Percentiles rank a stretch among this genome's conserved stretches.
These are phyloP conservation scores for Colletotrichum caudatum DNA, from an alignment of 2,329 filamentous ascomycete species.

Conservation along the genomic window DNA sequence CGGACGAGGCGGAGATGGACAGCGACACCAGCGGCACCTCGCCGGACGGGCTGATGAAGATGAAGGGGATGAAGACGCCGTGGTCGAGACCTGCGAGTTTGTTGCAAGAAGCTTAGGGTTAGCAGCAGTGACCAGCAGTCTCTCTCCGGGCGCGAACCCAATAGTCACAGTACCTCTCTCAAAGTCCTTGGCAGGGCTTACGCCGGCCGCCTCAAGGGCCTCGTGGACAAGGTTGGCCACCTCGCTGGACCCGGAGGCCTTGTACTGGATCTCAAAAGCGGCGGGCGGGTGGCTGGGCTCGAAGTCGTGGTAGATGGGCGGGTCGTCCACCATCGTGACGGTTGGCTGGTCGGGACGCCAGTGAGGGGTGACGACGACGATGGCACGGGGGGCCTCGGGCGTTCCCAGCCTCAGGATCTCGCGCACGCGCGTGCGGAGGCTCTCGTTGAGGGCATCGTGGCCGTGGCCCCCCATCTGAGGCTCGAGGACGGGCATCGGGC, in stretches of 20 bases:
- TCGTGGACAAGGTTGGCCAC: slow-evolving; percentile 61
- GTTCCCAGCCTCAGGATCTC: slow-evolving; percentile 66
- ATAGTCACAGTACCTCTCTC: slow-evolving; percentile 28
- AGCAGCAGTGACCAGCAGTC: too few relatives aligned
- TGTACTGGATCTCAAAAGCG: slow-evolving; percentile 59
- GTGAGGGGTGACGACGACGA: slow-evolving; percentile 69
- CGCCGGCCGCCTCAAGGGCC: slow-evolving; percentile 57
- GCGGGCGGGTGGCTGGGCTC: slow-evolving; percentile 39
- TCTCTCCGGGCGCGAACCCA: too few relatives aligned
- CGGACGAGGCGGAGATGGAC: slow-evolving; percentile 65
- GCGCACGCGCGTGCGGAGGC: slow-evolving; percentile 64
- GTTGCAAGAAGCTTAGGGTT: too few relatives aligned
- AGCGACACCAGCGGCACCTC: slow-evolving; percentile 66
- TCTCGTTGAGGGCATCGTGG: slow-evolving; percentile 62
- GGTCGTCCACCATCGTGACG: slow-evolving; percentile 45
- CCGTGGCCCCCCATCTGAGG: slow-evolving; percentile 60
- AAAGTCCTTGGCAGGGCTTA: slow-evolving; percentile 47
- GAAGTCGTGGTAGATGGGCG: slow-evolving; percentile 66
- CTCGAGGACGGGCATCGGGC: slow-evolving; percentile 64
- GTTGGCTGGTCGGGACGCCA: slow-evolving; percentile 56
- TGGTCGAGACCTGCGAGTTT: slow-evolving; percentile 66
- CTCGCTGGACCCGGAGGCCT: slow-evolving; percentile 65
- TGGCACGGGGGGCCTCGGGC: slow-evolving; percentile 60
- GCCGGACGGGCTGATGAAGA: slow-evolving; percentile 64
- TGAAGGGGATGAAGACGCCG: slow-evolving; percentile 69